Conservation (phyloP, 768 basidiomycete genomes). For the Lentinula boryana region DNA sequence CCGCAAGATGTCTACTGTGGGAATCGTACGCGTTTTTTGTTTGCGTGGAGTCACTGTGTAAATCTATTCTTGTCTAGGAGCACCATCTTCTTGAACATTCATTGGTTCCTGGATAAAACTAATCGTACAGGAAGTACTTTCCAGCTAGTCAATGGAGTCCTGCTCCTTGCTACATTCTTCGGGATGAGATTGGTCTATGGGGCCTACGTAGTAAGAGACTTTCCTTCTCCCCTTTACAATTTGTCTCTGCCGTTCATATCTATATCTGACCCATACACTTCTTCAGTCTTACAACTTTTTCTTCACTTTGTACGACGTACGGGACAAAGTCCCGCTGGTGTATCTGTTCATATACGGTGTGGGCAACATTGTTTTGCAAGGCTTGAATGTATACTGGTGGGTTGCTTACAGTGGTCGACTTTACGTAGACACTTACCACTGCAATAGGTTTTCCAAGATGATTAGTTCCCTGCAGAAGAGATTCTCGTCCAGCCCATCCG, state of each 20-base stretch:
- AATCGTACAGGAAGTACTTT: slow-evolving; percentile 60
- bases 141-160: slow-evolving; percentile 68
- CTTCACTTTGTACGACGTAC: slow-evolving; percentile 48
- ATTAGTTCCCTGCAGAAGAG: slow-evolving; percentile 57
- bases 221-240: not conserved
- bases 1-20: slow-evolving; percentile 74
- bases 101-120: slow-evolving; percentile 81
- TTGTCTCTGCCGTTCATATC: not conserved
- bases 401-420: slow-evolving; percentile 14
- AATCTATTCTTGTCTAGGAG: slow-evolving; percentile 33
- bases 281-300: slow-evolving; percentile 63
- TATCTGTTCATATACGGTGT: slow-evolving; percentile 45
- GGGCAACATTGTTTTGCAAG: slow-evolving; percentile 63
- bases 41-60: not conserved
- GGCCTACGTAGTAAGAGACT: slow-evolving; percentile 35
- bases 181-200: slow-evolving; percentile 69
- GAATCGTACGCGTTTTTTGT: slow-evolving; percentile 47
- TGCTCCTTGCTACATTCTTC: slow-evolving; percentile 65
- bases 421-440: not conserved
- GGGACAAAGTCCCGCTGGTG: slow-evolving; percentile 44
- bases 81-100: slow-evolving; percentile 84
- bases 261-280: not conserved
- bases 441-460: slow-evolving; percentile 69
- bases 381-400: slow-evolving; percentile 79
- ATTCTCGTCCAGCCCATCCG: slow-evolving; percentile 28